Percentiles rank a stretch among this genome's conserved stretches.
Conservation (phyloP, 1,139 yeast species). For the Saccharomyces hybrid region DNA sequence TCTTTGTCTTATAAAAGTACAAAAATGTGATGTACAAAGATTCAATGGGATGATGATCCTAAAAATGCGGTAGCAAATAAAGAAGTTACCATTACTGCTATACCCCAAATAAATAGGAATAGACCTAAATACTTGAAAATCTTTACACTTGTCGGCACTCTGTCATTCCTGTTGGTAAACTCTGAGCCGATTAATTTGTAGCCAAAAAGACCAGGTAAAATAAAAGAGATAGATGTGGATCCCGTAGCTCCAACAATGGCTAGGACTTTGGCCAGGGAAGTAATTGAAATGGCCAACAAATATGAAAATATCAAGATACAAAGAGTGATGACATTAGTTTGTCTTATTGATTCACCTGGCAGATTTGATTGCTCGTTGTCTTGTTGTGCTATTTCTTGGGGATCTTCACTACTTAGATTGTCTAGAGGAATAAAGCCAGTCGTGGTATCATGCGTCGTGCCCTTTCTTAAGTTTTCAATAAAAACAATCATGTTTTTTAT, state of each 20-base stretch:
- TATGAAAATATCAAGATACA: constrained; percentile 56
- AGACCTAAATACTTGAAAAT: constrained; percentile 53
- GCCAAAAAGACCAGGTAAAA: constrained; percentile 86
- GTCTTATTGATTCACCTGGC: background rate
- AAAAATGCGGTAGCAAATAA: constrained; percentile 64
- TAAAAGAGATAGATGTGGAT: constrained; percentile 86
- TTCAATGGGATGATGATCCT: constrained; percentile 39
- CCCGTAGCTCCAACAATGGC: constrained; percentile 96
- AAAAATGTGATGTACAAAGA: background rate
- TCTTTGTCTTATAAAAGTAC: background rate
- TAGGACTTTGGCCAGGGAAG: constrained; percentile 73
- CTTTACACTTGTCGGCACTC: constrained; percentile 38
- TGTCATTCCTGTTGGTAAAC: constrained; percentile 22
- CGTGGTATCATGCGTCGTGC: constrained; percentile 39
- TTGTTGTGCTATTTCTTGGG: background rate
- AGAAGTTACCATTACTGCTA: constrained; percentile 69
- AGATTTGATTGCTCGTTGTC: background rate
- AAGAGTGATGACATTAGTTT: constrained; percentile 44
- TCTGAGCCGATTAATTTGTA: constrained; percentile 55
- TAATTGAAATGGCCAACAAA: constrained; percentile 62
- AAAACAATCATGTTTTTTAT: constrained; percentile 17
- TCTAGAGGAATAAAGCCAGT: background rate
- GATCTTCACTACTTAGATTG: background rate
- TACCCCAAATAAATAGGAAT: constrained; percentile 64
- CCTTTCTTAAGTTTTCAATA: constrained; percentile 30